Conservation (phyloP, 1,284 basidiomycete species). For the Ceratobasidium papillatum region DNA sequence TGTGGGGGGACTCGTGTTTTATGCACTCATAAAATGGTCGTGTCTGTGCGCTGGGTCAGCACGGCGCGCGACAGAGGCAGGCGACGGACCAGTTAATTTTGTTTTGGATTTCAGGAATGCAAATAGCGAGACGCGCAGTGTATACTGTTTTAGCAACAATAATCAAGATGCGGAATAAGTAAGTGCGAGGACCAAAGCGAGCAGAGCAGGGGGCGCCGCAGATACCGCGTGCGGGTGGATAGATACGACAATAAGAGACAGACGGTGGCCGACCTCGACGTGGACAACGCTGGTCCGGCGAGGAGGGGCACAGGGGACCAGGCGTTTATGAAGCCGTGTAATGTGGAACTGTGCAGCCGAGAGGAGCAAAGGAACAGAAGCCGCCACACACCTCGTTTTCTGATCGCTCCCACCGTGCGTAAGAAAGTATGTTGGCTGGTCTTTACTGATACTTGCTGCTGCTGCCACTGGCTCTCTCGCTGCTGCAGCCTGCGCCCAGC, state of each 20-base stretch:
- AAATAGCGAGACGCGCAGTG: not conserved
- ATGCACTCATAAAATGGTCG: conserved; percentile 17
- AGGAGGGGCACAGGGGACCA: conserved; percentile 39
- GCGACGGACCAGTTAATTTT: conserved; percentile 27
- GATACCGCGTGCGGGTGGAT: conserved; percentile 25
- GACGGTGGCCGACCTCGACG: conserved; percentile 12
- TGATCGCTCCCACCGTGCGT: conserved; percentile 20
- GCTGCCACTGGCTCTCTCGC: not conserved
- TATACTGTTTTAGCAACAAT: conserved; percentile 31
- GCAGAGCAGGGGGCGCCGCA: not conserved
- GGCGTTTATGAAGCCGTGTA: conserved; percentile 31
- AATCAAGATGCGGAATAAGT: conserved; percentile 40
- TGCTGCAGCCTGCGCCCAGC: not conserved
- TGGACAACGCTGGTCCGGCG: conserved; percentile 19
- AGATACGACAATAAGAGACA: conserved; percentile 25
- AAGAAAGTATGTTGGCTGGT: too few species aligned
- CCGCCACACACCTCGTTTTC: conserved; percentile 34
- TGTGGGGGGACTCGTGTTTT: not conserved
- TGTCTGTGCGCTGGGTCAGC: conserved; percentile 4
- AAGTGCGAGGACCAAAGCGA: conserved; percentile 31
- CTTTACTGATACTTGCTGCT: not conserved
- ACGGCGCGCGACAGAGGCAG: not conserved
- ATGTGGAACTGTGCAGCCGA: conserved; percentile 32
- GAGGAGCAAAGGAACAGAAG: conserved; percentile 28
- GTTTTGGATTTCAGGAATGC: conserved; percentile 3